phyloP scores from a whole-genome alignment of 225 moss, liverwort and hornwort genomes.

The Bryoerythrophyllum caledonicum region DNA sequence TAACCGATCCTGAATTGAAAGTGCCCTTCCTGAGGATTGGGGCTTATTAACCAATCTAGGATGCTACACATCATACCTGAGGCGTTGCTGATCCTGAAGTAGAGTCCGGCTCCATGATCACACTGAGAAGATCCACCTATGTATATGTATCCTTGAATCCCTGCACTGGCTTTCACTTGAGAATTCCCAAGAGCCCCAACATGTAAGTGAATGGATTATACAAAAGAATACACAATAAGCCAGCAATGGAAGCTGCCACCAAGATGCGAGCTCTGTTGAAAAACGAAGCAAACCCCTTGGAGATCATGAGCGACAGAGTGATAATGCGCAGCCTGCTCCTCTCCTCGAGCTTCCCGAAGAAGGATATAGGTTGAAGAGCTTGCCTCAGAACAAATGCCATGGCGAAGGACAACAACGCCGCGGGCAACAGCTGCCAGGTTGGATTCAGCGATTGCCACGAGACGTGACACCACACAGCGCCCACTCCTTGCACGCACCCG shows the following conservation, averaged over 20 bases:
- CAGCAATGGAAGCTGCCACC: slow-evolving; percentile 30
- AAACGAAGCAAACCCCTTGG: slow-evolving; percentile 62
- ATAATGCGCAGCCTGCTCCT: slow-evolving; percentile 71
- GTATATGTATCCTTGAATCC: neutral
- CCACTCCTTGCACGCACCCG: slow-evolving; percentile 59
- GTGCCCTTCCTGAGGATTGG: neutral
- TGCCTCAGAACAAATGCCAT: slow-evolving; percentile 60
- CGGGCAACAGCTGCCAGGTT: slow-evolving; percentile 60
- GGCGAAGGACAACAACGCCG: slow-evolving; percentile 47
- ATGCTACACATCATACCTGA: slow-evolving; percentile 2
- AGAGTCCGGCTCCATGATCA: slow-evolving; percentile 10
- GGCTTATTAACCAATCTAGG: neutral
- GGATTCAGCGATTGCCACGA: slow-evolving; percentile 48
- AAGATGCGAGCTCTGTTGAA: slow-evolving; percentile 63
- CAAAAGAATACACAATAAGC: slow-evolving; percentile 31
- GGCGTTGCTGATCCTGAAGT: neutral
- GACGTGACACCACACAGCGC: slow-evolving; percentile 57
- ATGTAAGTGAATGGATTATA: slow-evolving; percentile 38
- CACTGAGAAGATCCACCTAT: neutral
- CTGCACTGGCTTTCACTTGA: slow-evolving; percentile 33
- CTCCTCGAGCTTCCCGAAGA: slow-evolving; percentile 77
- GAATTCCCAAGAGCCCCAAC: slow-evolving; percentile 39
- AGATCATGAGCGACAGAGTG: slow-evolving; percentile 72
- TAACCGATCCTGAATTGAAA: neutral
- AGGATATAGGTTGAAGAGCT: slow-evolving; percentile 58